These are phyloP conservation scores for Kwoniella sp. DNA, from an alignment of 768 basidiomycete species.

Conservation along the genomic window DNA sequence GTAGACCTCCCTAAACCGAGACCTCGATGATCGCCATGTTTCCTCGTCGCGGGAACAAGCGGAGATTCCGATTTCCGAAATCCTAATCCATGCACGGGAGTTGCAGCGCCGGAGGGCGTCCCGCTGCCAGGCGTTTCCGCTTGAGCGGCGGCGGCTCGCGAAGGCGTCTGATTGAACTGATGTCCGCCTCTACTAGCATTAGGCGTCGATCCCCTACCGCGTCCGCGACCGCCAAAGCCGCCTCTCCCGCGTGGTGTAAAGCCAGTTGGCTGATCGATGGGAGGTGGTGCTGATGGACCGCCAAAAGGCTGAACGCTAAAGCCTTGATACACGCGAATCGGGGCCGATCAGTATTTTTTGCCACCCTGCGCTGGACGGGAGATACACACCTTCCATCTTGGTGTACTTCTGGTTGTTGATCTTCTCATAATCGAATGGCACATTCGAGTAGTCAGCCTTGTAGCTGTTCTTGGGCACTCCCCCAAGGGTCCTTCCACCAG, in stretches of 20 bases:
- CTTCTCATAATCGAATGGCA: conserved; percentile 33
- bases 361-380: not conserved
- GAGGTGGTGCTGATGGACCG: not conserved
- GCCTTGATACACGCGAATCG: conserved; percentile 6
- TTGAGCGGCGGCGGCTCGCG: not conserved
- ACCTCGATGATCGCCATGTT: conserved; percentile 15
- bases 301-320: conserved; percentile 32
- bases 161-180: not conserved
- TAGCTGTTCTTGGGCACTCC: conserved; percentile 14
- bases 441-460: conserved; percentile 33
- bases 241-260: conserved; percentile 16
- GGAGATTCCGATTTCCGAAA: too few species aligned
- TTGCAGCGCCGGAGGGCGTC: conserved; percentile 29
- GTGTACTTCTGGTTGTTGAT: conserved; percentile 36
- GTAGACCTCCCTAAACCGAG: conserved; percentile 14
- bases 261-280: conserved; percentile 4
- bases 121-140: conserved; percentile 4
- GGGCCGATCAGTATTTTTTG: not conserved
- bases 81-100: conserved; percentile 35
- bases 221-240: conserved; percentile 16
- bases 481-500: conserved; percentile 9
- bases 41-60: not conserved
- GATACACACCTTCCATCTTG: conserved; percentile 35
- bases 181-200: not conserved
- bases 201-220: too few species aligned